Base-by-base conservation (phyloP, 257 asterid species). In the Apocynum venetum region DNA sequence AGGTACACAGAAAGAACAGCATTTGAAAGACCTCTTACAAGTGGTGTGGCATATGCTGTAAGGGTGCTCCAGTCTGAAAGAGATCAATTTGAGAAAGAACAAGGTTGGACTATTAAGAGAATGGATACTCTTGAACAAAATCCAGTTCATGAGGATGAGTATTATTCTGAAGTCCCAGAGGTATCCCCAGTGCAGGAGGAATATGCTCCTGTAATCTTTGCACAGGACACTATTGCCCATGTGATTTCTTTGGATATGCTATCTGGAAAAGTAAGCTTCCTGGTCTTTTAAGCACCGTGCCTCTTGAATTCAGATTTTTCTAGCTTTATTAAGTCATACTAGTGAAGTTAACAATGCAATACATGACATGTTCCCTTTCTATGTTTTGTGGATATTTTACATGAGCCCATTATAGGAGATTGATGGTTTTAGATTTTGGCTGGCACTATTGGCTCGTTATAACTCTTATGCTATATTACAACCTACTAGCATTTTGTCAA, bases 31-130 rank as follows among this genome's bases (percentile, higher is more conserved):
- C 99, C 99, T 44, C 94, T 96, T 59, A 96, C 99, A 0, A 93
- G 98, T 83, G 99, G 99, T 25, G 99, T 96, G 78, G 99, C 99
- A 60, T 96, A 93, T 74, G 98, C 99, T 10, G 99, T 91, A 56
- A 87, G 96, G 81, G 98, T 96, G 81, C 98, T 91, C 68, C 92
- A 90, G 60, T 77, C 86, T 55, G 97, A 93, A 75, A 86, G 99
- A 73, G 88, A 90, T 82, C 87, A 86, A 57, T 96, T 96, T 76
- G 99, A 96, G 89, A 84, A 79, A 67, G 86, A 88, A 75, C 99
- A 93, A 70, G 95, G 97, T 63, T 96, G 98, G 98, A 87, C 89
- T 44, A 93, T 96, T 76, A 96, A 89, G 90, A 90, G 87, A 88
- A 96, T 96, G 97, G 98, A 87, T 78, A 82, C 89, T 53, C 85